Conservation (phyloP, 1,139 yeast genomes). For the Geotrichum restrictum region DNA sequence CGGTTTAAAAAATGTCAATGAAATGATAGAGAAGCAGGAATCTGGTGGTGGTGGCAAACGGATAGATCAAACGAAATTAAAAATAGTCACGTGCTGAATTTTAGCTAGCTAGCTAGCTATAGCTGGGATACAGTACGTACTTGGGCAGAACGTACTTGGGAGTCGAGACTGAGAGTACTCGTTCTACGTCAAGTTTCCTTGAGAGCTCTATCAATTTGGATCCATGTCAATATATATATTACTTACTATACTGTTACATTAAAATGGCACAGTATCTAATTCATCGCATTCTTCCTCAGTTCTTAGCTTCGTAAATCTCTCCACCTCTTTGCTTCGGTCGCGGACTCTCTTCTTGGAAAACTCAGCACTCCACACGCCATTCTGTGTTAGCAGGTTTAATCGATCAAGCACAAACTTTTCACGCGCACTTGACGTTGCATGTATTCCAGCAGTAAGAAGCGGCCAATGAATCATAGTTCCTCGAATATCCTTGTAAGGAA, state of each 20-base stretch:
- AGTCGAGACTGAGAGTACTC: no score
- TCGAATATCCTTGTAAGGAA: slow-evolving; percentile 13
- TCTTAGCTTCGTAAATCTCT: not conserved
- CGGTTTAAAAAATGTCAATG: not conserved
- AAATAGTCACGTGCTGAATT: not conserved
- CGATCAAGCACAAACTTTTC: slow-evolving; percentile 16
- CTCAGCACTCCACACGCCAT: slow-evolving; percentile 19
- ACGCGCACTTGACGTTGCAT: slow-evolving; percentile 1
- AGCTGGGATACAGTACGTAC: no score
- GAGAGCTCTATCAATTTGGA: no score
- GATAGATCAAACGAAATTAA: not conserved
- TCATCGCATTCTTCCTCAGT: not conserved
- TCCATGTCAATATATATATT: no score
- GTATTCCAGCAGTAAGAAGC: slow-evolving; percentile 14
- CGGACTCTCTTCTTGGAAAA: slow-evolving; percentile 11
- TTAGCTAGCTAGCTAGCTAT: not conserved
- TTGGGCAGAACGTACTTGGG: no score
- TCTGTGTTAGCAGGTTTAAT: slow-evolving; percentile 9
- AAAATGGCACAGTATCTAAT: slow-evolving; percentile 8
- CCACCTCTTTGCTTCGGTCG: slow-evolving; percentile 6
- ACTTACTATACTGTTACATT: no score
- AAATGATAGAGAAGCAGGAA: not conserved
- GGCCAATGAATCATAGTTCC: slow-evolving; percentile 18
- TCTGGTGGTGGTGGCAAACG: slow-evolving; percentile 15
- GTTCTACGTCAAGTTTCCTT: no score